These are phyloP conservation scores for Colletotrichum truncatum DNA, from an alignment of 2,329 filamentous ascomycete species.

Conservation along the genomic window DNA sequence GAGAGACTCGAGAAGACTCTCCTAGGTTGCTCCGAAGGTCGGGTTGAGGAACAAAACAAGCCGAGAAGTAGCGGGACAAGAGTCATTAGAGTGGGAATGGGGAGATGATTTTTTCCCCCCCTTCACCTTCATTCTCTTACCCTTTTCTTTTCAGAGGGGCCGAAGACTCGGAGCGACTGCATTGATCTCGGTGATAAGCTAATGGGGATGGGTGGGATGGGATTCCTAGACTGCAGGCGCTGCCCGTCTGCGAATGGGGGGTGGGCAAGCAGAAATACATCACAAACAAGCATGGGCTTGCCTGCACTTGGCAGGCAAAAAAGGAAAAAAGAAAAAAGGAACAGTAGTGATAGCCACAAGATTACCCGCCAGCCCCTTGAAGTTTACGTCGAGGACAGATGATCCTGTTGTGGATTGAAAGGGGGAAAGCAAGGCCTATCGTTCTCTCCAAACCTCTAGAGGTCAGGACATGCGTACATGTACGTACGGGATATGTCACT, in stretches of 20 bases:
- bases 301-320: conserved; percentile 1
- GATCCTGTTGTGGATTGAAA: neutral
- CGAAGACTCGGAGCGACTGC: conserved; percentile 13
- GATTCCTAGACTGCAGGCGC: conserved; percentile 4
- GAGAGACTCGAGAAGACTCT: conserved; percentile 15
- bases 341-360: neutral
- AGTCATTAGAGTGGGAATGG: conserved; percentile 6
- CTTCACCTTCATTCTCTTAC: no score
- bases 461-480: neutral
- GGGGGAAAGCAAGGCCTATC: no score
- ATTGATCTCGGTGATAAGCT: conserved; percentile 30
- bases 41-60: neutral
- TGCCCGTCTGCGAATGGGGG: neutral
- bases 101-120: neutral
- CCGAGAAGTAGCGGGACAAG: conserved; percentile 11
- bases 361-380: neutral
- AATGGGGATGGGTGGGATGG: conserved; percentile 12
- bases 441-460: neutral
- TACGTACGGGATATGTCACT: neutral
- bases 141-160: neutral
- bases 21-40: conserved; percentile 23
- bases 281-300: conserved; percentile 16
- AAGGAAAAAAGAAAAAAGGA: no score
- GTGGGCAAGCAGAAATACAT: conserved; percentile 3
- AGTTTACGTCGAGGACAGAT: conserved; percentile 7